These are phyloP conservation scores for Byssothecium circinans DNA, from an alignment of 2,329 filamentous ascomycete species.

Conservation along the genomic window DNA sequence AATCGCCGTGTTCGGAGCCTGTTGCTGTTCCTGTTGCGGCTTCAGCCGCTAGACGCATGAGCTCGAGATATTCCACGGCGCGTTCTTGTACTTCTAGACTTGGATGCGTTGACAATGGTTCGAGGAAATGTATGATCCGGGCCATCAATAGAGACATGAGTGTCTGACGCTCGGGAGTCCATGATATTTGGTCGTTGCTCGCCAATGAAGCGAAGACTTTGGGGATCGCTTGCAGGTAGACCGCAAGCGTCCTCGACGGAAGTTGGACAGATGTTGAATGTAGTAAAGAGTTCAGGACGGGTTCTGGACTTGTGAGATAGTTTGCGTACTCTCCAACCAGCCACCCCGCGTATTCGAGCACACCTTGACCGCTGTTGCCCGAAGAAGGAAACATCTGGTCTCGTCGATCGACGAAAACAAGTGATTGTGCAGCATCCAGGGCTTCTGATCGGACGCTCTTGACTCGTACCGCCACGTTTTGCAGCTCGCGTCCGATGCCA, in stretches of 20 bases:
- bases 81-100: slow-evolving; percentile 93
- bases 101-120: slow-evolving; percentile 77
- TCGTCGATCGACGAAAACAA: slow-evolving; percentile 67
- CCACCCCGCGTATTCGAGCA: slow-evolving; percentile 78
- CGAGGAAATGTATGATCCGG: slow-evolving; percentile 78
- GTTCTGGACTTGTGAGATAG: slow-evolving; percentile 70
- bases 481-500: slow-evolving; percentile 79
- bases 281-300: slow-evolving; percentile 72
- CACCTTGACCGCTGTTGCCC: slow-evolving; percentile 58
- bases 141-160: slow-evolving; percentile 76
- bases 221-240: slow-evolving; percentile 79
- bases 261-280: slow-evolving; percentile 63
- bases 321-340: slow-evolving; percentile 84
- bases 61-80: slow-evolving; percentile 86
- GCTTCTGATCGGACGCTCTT: slow-evolving; percentile 77
- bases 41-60: slow-evolving; percentile 84
- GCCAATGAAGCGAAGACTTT: slow-evolving; percentile 80
- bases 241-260: slow-evolving; percentile 69
- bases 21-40: slow-evolving; percentile 69
- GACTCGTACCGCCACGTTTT: slow-evolving; percentile 90
- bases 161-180: slow-evolving; percentile 74
- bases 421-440: slow-evolving; percentile 77
- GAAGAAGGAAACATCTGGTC: slow-evolving; percentile 57
- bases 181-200: slow-evolving; percentile 64
- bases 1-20: slow-evolving; percentile 62